Evolutionary conservation across 257 asterid species (phyloP).

Genomic region (Primulina eburnea): DNA sequence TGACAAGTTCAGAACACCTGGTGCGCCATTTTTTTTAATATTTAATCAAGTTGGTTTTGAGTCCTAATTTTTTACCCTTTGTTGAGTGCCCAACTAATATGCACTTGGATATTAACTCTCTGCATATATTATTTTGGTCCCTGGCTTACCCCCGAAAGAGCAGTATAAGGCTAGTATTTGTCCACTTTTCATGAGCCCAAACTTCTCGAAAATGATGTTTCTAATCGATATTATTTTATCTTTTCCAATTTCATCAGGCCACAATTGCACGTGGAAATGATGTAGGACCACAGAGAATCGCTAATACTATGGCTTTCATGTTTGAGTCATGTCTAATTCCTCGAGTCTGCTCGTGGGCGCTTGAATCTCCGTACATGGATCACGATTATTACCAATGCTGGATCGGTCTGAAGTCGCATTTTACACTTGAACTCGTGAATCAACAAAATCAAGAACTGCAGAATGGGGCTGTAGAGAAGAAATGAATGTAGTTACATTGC

Average conservation of each 20-base stretch:
- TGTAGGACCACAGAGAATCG: conserved; percentile 64
- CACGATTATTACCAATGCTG: conserved; percentile 89
- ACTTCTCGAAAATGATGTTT: background rate
- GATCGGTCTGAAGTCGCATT: conserved; percentile 94
- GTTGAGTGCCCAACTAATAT: too few species aligned
- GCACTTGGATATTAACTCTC: too few species aligned
- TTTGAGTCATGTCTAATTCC: conserved; percentile 92
- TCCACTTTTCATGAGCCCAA: too few species aligned
- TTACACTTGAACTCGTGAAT: conserved; percentile 30
- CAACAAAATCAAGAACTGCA: conserved; percentile 25
- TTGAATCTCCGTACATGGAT: conserved; percentile 76
- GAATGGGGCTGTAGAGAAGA: conserved; percentile 29
- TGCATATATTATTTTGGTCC: too few species aligned
- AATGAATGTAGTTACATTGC: conserved; percentile 19
- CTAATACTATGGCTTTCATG: conserved; percentile 89
- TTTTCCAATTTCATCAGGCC: conserved; percentile 43
- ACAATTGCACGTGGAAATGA: conserved; percentile 71
- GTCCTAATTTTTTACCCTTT: too few species aligned
- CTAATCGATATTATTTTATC: background rate
- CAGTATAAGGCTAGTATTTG: too few species aligned
- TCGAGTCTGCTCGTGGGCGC: conserved; percentile 88
- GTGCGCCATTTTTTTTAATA: too few species aligned
- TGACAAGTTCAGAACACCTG: too few species aligned
- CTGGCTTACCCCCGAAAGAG: too few species aligned
- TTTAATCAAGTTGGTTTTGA: too few species aligned